These are phyloP conservation scores for Exsudoporus floridanus DNA, from an alignment of 1,284 basidiomycete genomes.

Conservation along the genomic window DNA sequence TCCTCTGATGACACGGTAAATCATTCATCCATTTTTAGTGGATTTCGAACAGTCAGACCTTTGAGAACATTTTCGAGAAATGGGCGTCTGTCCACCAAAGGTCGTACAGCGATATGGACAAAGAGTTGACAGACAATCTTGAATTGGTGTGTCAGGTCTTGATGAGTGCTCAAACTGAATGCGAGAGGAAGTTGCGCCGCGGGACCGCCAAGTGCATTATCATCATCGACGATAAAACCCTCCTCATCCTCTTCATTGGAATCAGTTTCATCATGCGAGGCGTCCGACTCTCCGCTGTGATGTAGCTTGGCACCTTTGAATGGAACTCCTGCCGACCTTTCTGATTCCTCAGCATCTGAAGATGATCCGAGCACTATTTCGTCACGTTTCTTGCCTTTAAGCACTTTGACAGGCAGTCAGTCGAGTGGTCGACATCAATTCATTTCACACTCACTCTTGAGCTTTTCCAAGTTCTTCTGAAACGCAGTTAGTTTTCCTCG, in stretches of 20 bases:
- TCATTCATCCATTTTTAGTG: not conserved
- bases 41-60: slow-evolving; percentile 40
- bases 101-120: slow-evolving; percentile 71
- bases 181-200: slow-evolving; percentile 59
- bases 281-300: slow-evolving; percentile 18
- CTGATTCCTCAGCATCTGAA: slow-evolving; percentile 38
- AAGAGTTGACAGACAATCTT: slow-evolving; percentile 85
- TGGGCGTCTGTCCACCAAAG: slow-evolving; percentile 47
- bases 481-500: slow-evolving; percentile 59
- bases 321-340: slow-evolving; percentile 28
- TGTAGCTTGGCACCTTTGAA: slow-evolving; percentile 33
- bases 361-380: slow-evolving; percentile 38
- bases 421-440: not conserved
- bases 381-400: slow-evolving; percentile 50
- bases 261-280: slow-evolving; percentile 28
- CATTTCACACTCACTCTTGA: slow-evolving; percentile 51
- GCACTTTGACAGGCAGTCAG: slow-evolving; percentile 9
- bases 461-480: slow-evolving; percentile 58
- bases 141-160: slow-evolving; percentile 75
- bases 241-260: slow-evolving; percentile 38
- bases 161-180: slow-evolving; percentile 76
- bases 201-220: slow-evolving; percentile 49
- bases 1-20: slow-evolving; percentile 43
- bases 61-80: slow-evolving; percentile 56
- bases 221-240: slow-evolving; percentile 71